Base-by-base conservation (phyloP, 495 filamentous ascomycete species). In the Daldinia loculata region DNA sequence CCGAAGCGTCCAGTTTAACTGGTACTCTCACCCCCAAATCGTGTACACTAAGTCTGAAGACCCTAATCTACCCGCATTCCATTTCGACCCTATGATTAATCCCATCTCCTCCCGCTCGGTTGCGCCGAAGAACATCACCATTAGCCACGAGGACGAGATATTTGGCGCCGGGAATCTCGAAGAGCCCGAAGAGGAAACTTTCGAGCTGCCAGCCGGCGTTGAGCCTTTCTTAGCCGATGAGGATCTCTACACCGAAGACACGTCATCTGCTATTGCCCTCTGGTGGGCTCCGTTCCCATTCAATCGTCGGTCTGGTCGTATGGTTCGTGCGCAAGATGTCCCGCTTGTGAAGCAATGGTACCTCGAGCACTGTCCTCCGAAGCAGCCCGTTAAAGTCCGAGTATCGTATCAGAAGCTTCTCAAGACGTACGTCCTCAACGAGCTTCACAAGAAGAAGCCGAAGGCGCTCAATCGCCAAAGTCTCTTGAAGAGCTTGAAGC, bases 251-350 rank as follows among this genome's bases (percentile, higher is more conserved):
- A 97, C 90, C 2, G 85, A 88, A 14, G 96, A 99, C 43, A 99
- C 96, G 2, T 86, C 96, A 2, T 91, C 94, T 22, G 96, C 96
- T 22, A 97, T 98, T 75, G 87, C 92, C 39, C 85, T 99, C 15
- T 98, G 96, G 95, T 99, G 96, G 96, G 96, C 96, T 52, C 96
- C 96, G 32, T 96, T 92, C 75, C 96, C 96, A 1, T 99, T 99
- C 79, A 90, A 99, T 79, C 90, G 93, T 72, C 88, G 96, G 38
- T 97, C 94, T n/a, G 96, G 96, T n/a, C 89, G 89, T 70, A 99
- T 96, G 92, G 93, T 98, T 17, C 89, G 96, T 45, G 95, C 96
- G 24, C 92, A 99, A 79, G 96, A 99, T 80, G 95, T 99, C 22
- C 93, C 96, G 7, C 83, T 99, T 19, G 92, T 99, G 48, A 99